These are phyloP conservation scores for Cystobasidium pallidum DNA, from an alignment of 1,284 basidiomycete genomes.

Conservation along the genomic window DNA sequence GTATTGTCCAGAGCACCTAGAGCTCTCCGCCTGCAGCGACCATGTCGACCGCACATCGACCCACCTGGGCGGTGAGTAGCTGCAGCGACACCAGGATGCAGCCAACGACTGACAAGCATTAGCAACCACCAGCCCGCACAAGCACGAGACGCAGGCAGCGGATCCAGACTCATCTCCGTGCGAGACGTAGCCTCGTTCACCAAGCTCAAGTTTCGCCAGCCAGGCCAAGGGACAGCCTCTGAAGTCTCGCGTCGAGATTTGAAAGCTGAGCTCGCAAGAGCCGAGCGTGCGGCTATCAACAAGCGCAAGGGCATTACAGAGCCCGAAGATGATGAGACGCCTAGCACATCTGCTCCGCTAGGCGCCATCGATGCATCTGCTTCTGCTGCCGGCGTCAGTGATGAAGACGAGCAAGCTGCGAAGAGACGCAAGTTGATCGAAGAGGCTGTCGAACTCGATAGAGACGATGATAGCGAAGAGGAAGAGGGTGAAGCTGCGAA, in stretches of 20 bases:
- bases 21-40: not conserved
- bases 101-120: not conserved
- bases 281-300: conserved; percentile 78
- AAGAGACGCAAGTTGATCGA: conserved; percentile 80
- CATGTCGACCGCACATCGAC: conserved; percentile 32
- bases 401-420: conserved; percentile 67
- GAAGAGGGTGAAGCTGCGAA: conserved; percentile 56
- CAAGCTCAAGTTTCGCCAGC: conserved; percentile 88
- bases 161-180: conserved; percentile 83
- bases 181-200: conserved; percentile 90
- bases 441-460: conserved; percentile 80
- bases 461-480: conserved; percentile 72
- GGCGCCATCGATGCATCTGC: conserved; percentile 11
- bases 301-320: conserved; percentile 58
- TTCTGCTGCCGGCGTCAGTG: conserved; percentile 52
- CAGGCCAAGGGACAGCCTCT: conserved; percentile 50
- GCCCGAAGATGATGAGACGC: conserved; percentile 47
- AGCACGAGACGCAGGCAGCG: conserved; percentile 73
- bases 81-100: not conserved
- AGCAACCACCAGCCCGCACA: conserved; percentile 49
- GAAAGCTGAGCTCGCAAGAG: conserved; percentile 74
- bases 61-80: conserved; percentile 32
- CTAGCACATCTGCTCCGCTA: conserved; percentile 61
- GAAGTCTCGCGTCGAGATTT: conserved; percentile 81
- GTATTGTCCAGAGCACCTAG: not conserved